These are phyloP conservation scores for Moelleriella libera DNA, from an alignment of 2,329 filamentous ascomycete genomes.

Conservation along the genomic window DNA sequence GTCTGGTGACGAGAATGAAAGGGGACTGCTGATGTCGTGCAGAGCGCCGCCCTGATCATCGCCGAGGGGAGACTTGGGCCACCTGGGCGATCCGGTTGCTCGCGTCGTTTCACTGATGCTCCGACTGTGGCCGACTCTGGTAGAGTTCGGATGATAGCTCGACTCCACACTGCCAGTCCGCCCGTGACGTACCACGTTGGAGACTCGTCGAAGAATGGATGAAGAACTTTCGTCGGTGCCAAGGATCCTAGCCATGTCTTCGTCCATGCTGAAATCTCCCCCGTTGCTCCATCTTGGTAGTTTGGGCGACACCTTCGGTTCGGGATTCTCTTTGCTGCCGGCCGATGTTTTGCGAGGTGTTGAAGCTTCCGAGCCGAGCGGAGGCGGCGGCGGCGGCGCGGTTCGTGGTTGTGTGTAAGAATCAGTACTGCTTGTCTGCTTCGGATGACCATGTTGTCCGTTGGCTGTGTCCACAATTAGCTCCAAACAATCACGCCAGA, in stretches of 20 bases:
- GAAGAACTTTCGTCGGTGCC: conserved; percentile 63
- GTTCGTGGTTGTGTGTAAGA: conserved; percentile 44
- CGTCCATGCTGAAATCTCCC: conserved; percentile 85
- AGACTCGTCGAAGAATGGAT: conserved; percentile 76
- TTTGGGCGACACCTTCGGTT: conserved; percentile 45
- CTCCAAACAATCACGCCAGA: neutral
- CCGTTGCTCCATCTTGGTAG: conserved; percentile 64
- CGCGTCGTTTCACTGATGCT: conserved; percentile 56
- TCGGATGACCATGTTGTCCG: conserved; percentile 2
- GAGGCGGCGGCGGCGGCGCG: conserved; percentile 36
- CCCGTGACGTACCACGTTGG: conserved; percentile 86
- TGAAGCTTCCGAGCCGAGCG: conserved; percentile 12
- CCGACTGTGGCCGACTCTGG: conserved; percentile 37
- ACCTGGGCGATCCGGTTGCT: conserved; percentile 49
- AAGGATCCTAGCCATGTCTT: conserved; percentile 85
- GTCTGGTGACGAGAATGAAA: conserved; percentile 48
- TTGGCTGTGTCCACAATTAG: conserved; percentile 1
- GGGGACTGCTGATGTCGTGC: conserved; percentile 56
- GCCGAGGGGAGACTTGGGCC: conserved; percentile 53
- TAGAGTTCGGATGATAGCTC: conserved; percentile 19
- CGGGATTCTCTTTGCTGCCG: conserved; percentile 24
- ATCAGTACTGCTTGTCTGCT: conserved; percentile 21
- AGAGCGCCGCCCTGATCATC: conserved; percentile 35
- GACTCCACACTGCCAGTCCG: conserved; percentile 69
- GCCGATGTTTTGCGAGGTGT: conserved; percentile 31